These are phyloP conservation scores for Oxalis stricta DNA, from an alignment of 441 rosid species.

Conservation along the genomic window DNA sequence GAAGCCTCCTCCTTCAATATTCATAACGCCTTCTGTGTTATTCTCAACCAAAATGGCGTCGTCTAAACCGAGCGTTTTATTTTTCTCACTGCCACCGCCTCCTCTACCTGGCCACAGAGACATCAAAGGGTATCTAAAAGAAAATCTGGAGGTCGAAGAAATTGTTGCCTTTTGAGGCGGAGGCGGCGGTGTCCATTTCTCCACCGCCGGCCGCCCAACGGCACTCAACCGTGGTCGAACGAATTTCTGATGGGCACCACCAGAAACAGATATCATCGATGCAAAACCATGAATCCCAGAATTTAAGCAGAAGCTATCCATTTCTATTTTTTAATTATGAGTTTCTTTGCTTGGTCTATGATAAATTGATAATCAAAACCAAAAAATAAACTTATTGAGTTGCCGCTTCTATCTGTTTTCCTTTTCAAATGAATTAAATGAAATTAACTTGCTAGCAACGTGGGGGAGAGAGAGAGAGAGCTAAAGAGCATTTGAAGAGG, in stretches of 20 bases:
- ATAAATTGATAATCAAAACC: not conserved
- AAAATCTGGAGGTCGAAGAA: conserved; percentile 33
- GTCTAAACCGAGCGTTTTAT: conserved; percentile 47
- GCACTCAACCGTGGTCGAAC: conserved; percentile 39
- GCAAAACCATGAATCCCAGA: conserved; percentile 42
- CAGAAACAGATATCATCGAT: conserved; percentile 38
- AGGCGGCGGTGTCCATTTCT: conserved; percentile 18
- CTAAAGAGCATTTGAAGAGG: not conserved
- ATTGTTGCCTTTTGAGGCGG: conserved; percentile 23
- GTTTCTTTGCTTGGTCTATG: not conserved
- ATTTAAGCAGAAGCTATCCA: conserved; percentile 61
- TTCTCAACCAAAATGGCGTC: conserved; percentile 44
- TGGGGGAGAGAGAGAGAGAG: not conserved
- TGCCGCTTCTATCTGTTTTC: not conserved
- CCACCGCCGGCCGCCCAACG: conserved; percentile 22
- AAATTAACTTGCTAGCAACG: too few relatives aligned
- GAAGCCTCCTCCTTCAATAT: too few relatives aligned
- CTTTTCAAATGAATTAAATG: too few relatives aligned
- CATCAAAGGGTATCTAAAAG: conserved; percentile 49
- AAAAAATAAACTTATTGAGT: conserved; percentile 17
- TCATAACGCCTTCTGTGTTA: conserved; percentile 7
- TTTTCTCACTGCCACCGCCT: conserved; percentile 18
- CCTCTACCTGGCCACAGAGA: conserved; percentile 53
- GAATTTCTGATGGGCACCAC: conserved; percentile 31
- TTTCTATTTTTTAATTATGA: conserved; percentile 8